Base-by-base conservation (phyloP, 345 rosid species). In the Camelina hispida region DNA sequence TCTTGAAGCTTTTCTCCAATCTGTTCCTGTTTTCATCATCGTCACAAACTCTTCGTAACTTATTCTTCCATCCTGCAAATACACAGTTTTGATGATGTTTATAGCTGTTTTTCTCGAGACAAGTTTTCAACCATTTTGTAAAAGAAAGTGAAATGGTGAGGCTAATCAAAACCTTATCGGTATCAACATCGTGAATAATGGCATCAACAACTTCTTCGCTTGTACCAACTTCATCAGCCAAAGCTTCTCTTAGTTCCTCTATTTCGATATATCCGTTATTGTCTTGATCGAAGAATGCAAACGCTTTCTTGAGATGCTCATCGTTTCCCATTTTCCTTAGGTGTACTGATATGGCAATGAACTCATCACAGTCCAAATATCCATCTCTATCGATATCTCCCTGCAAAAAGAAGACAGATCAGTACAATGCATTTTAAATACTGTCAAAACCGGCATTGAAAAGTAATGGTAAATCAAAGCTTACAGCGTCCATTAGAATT, bases 11-110 rank as follows among this genome's bases (percentile, higher is more conserved):
- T 91, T 94, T 78, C 98, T 87, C 98, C 98, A 91, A 76, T 94
- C 97, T 25, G 97, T 94, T 17, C 97, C 98, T 0, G 95, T 90
- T 83, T 94, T 91, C 98, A 94, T 94, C 98, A 94, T 94, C 1
- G 83, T 75, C 2, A 77, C 95, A 72, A 94, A 94, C 83, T 94
- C 98, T 16, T 88, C 91, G 7, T 85, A 90, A 79, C 98, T 91
- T 84, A 94, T 91, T 66, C 83, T 82, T 48, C 97, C 98, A 83
- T 94, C 98, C 98, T 91, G 79, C 76, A 78, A 78, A 48, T 48
- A 12, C 4, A 57, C 3, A 37, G 2, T 12, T 56, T 28, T n/a
- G 5, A 62, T 64, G 18, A 56, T 57, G 55, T 14, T 70, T 25
- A 28, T 28, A 76, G 74, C 52, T 35, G 13, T 44, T 28, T 2